Percentiles rank a stretch among this genome's conserved stretches.
These are phyloP conservation scores for Neurospora crassa DNA, from an alignment of 2,329 filamentous ascomycete genomes.

Conservation along the genomic window DNA sequence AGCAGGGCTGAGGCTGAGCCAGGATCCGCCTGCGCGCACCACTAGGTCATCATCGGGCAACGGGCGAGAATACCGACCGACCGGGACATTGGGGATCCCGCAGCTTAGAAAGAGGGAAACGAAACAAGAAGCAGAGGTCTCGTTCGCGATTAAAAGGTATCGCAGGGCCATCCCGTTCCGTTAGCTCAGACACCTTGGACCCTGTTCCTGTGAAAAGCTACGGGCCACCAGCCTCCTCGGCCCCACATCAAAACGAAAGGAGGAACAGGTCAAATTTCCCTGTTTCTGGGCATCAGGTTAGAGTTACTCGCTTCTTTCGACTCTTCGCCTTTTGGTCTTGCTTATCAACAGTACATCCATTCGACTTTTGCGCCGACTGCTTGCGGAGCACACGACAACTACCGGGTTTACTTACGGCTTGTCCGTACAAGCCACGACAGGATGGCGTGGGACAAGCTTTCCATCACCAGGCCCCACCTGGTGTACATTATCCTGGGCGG, in stretches of 20 bases:
- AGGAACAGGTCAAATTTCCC: background rate
- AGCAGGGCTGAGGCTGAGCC: background rate
- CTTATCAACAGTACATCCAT: background rate
- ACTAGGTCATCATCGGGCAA: background rate
- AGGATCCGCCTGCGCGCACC: background rate
- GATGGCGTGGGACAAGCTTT: slow-evolving; percentile 74
- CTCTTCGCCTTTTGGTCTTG: background rate
- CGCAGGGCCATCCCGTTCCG: background rate
- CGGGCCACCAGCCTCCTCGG: background rate
- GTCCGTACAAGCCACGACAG: slow-evolving; percentile 11
- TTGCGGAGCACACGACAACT: background rate
- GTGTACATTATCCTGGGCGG: slow-evolving; percentile 97
- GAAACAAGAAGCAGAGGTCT: background rate
- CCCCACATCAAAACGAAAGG: background rate
- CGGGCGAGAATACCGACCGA: background rate
- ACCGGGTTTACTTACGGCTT: background rate
- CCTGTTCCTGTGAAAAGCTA: background rate
- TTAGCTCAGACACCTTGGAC: background rate
- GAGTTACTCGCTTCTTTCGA: background rate
- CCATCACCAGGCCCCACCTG: slow-evolving; percentile 90
- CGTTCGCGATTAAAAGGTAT: background rate
- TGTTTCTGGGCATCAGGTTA: background rate
- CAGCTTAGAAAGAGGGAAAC: background rate
- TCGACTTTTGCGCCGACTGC: background rate
- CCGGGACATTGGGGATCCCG: background rate